Conservation (phyloP, 495 filamentous ascomycete species). For the Trichoderma orchidacearum region DNA sequence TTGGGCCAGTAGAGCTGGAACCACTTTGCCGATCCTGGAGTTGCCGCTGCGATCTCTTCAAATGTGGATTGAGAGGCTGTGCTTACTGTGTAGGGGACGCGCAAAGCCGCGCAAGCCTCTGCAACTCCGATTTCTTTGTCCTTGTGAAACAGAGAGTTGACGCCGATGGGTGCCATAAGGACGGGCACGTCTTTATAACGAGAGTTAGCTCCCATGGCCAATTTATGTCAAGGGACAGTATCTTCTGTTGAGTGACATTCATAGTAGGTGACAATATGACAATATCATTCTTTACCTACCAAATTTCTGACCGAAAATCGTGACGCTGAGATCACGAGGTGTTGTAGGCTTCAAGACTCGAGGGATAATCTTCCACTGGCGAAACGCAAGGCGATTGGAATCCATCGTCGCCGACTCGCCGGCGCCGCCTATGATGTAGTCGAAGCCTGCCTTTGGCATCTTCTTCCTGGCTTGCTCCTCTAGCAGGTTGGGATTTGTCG, state of each 20-base stretch:
- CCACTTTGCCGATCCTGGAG: constrained; percentile 17
- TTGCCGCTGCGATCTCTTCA: constrained; percentile 23
- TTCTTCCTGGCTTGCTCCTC: constrained; percentile 39
- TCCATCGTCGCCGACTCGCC: constrained; percentile 53
- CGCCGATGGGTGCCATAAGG: constrained; percentile 46
- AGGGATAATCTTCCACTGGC: constrained; percentile 47
- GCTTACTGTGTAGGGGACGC: constrained; percentile 38
- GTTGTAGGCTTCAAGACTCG: constrained; percentile 25
- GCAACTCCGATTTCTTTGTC: constrained; percentile 42
- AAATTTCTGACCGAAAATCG: constrained; percentile 42
- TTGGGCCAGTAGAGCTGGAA: constrained; percentile 62
- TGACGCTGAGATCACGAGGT: constrained; percentile 35
- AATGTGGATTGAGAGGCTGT: constrained; percentile 26
- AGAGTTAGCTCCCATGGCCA: background rate
- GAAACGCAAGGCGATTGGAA: constrained; percentile 49
- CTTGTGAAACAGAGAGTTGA: constrained; percentile 42
- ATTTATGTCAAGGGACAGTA: background rate
- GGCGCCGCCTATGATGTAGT: constrained; percentile 52
- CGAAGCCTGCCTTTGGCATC: constrained; percentile 35
- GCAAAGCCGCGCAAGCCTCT: constrained; percentile 35
- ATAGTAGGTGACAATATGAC: background rate
- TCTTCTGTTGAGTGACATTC: too few relatives aligned
- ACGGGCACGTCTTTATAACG: constrained; percentile 24
- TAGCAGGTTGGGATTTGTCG: constrained; percentile 46
- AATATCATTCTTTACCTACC: constrained; percentile 5